Evolutionary conservation across 2,329 filamentous ascomycete genomes (phyloP), one percentile per base, ranked within the genome.

Genomic region (Coniochaeta pulveracea): DNA sequence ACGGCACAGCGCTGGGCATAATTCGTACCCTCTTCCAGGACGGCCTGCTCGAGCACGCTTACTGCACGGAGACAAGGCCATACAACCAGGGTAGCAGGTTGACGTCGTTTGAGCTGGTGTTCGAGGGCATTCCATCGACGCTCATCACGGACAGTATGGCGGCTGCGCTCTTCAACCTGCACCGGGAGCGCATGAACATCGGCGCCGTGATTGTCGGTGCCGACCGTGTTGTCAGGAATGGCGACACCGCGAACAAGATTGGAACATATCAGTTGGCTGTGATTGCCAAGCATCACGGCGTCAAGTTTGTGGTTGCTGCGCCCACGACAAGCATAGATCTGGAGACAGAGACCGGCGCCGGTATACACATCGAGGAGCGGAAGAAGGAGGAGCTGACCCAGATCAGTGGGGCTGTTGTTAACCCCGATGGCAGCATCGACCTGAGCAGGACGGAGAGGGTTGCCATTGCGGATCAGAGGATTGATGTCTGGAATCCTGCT

Each of bases 171-270:
- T 81, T 98, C 51, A 58, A 61, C 14, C 72, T 70, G 16, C 61
- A 72, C 28, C 76, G 76, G 44, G 61, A 66, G 15, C 58, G 67
- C 23, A 69, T 76, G 49, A 76, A 79, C 47, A 83, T 98, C 38
- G 72, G 76, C 5, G 89, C 86, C 5, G 84, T 98, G 33, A 80
- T 98, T 19, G 91, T 98, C 1, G 91, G 91, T 18, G 91, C 91
- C 3, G 91, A 98, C 55, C 76, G 91, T 36, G 91, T 98, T 10
- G 91, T 89, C 19, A 83, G 86, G 33, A 98, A 98, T 48, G 91
- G 91, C 19, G 91, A 98, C 59, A 96, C 91, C 1, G 91, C 91
- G 36, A 98, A 98, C 64, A 98, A 98, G 64, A 93, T 98, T 40
- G 91, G 91, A 33, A 98, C 91, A 1, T 96, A 98, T 54, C 72